Evolutionary conservation across 768 basidiomycete species (phyloP), one percentile per base, ranked within the genome.

Genomic region (Termitomyces sp.): DNA sequence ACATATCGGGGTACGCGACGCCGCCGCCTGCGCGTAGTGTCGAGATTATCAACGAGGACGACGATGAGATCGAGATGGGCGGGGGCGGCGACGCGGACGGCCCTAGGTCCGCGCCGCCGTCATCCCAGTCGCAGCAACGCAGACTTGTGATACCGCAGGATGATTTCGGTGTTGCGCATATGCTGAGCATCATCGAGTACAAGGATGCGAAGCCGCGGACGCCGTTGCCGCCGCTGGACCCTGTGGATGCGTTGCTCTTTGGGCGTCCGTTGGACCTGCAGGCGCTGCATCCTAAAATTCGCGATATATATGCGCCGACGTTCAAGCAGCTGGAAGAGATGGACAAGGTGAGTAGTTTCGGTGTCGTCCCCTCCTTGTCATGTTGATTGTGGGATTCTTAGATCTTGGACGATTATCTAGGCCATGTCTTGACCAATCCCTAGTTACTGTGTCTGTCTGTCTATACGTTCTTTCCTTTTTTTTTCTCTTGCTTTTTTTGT

Each of bases 141-240:
- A 79, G 72, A 46, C 75, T 79, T 34, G 68, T 82, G 43, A 70
- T 88, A 48, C 82, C 82, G n/a, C 80, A 79, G 59, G 86, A 95
- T 66, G 92, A 95, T 69, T 95, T 95, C 71, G 94, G 94, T 2
- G 75, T 96, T 26, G 73, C 82, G 8, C 80, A 86, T 52, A 94
- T 97, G 91, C 80, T 97, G 80, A 87, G 91, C 26, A 78, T 95
- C 43, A 93, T 97, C 55, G 88, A 94, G 69, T 79, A 81, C 37
- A 78, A 79, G 34, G 85, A 83, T 26, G 66, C 75, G n/a, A 61
- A 68, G 20, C 75, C 75, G 1, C 71, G 63, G 61, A 63, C 63
- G 48, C 42, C 67, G n/a, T 43, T 70, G 31, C 66, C 70, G 10
- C 70, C 71, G 20, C 62, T 84, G 59, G 79, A 90, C 59, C 79